Base-by-base conservation (phyloP, 441 rosid genomes). In the Sinapis alba region DNA sequence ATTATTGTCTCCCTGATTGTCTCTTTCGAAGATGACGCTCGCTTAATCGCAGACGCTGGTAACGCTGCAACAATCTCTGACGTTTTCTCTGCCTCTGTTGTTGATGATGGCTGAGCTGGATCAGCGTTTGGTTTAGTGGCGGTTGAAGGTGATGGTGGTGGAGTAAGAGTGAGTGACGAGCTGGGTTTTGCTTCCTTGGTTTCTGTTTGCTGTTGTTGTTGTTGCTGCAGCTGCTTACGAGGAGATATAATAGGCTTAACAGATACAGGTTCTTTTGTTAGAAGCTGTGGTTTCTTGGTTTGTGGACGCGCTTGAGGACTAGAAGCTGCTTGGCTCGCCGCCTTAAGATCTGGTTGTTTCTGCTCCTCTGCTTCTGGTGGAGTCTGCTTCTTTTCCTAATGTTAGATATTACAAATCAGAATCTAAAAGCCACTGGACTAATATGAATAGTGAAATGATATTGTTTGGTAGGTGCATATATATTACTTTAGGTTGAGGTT, bases 211-310 rank as follows among this genome's bases (percentile, higher is more conserved):
- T n/a, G 91, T 71, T 78, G 93, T 71, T 78, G 93, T 75, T 85
- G 83, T 79, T 85, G 75, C 57, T 76, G 94, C 71, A 74, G 93
- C 71, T 88, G 85, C 83, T 85, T 89, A 71, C 87, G 82, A 26
- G 93, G 90, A 57, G 89, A 80, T 77, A 84, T 4, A 6, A 50
- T 84, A 34, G 96, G 88, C 62, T 89, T 81, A 34, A 90, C 87
- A 19, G 93, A 82, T 71, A 89, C 83, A 16, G 95, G 92, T 83
- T 87, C 93, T 81, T 88, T 89, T 6, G 72, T 27, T 78, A 75
- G 79, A 11, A 83, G 82, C 54, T 15, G 84, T 54, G 83, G 72
- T 64, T 80, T 69, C 69, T 80, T 19, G 36, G 86, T 30, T 53
- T 82, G 79, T 53, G 59, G 86, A 50, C 80, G 80, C 20, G 36